These are phyloP conservation scores for Aspergillus brunneoviolaceus DNA, from an alignment of 2,329 filamentous ascomycete genomes.

Conservation along the genomic window DNA sequence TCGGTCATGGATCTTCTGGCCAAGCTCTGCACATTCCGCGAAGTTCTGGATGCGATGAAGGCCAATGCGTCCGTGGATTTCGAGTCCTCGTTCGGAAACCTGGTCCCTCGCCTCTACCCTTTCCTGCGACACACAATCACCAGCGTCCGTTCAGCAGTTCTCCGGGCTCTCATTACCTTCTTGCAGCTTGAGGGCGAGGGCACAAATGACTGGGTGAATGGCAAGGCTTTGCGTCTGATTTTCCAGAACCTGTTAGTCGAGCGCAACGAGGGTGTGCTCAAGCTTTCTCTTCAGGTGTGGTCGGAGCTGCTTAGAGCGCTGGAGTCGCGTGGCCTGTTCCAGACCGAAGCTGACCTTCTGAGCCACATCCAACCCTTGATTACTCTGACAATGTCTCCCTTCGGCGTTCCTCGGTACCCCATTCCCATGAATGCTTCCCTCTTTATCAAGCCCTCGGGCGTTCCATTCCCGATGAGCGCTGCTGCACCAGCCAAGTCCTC, in stretches of 20 bases:
- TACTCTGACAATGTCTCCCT: conserved; percentile 80
- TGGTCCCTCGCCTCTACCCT: conserved; percentile 91
- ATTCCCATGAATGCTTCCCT: conserved; percentile 87
- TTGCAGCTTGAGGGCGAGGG: conserved; percentile 76
- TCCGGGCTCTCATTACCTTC: conserved; percentile 91
- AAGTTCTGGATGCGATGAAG: conserved; percentile 94
- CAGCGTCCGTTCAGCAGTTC: conserved; percentile 86
- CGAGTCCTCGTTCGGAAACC: conserved; percentile 83
- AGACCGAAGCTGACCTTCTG: conserved; percentile 71
- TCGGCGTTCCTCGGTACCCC: conserved; percentile 86
- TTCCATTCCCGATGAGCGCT: conserved; percentile 64
- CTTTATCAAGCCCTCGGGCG: conserved; percentile 91
- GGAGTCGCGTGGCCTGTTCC: conserved; percentile 57
- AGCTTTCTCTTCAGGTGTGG: conserved; percentile 86
- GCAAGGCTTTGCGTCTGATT: conserved; percentile 79
- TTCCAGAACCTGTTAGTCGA: conserved; percentile 97
- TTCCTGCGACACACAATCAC: conserved; percentile 97
- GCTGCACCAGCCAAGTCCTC: conserved; percentile 42
- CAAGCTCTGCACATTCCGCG: conserved; percentile 89
- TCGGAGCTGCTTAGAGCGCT: conserved; percentile 70
- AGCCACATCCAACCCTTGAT: conserved; percentile 78
- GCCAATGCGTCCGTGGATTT: conserved; percentile 77
- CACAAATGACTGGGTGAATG: conserved; percentile 88
- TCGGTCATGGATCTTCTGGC: conserved; percentile 98
- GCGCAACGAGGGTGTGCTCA: conserved; percentile 78